These are phyloP conservation scores for Myriosclerotinia scirpicola DNA, from an alignment of 2,329 filamentous ascomycete genomes.

Conservation along the genomic window DNA sequence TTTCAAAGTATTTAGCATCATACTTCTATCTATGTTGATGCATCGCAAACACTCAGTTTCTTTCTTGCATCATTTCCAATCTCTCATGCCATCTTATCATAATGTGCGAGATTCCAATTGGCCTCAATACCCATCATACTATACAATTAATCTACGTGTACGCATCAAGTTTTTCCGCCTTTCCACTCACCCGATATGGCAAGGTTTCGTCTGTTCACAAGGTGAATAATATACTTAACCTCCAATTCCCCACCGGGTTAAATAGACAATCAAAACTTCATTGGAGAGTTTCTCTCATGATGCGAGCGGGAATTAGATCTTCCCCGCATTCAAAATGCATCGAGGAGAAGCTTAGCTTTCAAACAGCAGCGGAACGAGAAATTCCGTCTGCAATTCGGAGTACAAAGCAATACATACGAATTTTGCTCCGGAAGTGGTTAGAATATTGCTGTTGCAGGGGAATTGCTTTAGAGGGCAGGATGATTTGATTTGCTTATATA, in stretches of 20 bases:
- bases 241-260: slow-evolving; percentile 10
- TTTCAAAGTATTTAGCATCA: neutral
- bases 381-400: slow-evolving; percentile 37
- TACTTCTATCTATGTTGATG: neutral
- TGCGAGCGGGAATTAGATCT: neutral
- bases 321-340: slow-evolving; percentile 20
- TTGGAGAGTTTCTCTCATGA: slow-evolving; percentile 10
- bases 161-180: neutral
- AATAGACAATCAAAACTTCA: neutral
- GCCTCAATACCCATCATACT: neutral
- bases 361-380: slow-evolving; percentile 18
- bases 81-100: too few species aligned
- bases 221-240: neutral
- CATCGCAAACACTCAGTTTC: neutral
- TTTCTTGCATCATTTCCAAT: neutral
- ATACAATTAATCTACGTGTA: neutral
- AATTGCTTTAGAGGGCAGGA: neutral
- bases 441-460: neutral
- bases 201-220: neutral
- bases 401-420: neutral
- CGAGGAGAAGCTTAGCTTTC: slow-evolving; percentile 5
- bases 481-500: neutral
- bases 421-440: neutral
- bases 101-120: neutral
- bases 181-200: neutral